A percentile compares a stretch with the other conserved stretches of the same genome.
phyloP scores from a whole-genome alignment of 2,329 filamentous ascomycete genomes.

The Epichloe gansuensis region DNA sequence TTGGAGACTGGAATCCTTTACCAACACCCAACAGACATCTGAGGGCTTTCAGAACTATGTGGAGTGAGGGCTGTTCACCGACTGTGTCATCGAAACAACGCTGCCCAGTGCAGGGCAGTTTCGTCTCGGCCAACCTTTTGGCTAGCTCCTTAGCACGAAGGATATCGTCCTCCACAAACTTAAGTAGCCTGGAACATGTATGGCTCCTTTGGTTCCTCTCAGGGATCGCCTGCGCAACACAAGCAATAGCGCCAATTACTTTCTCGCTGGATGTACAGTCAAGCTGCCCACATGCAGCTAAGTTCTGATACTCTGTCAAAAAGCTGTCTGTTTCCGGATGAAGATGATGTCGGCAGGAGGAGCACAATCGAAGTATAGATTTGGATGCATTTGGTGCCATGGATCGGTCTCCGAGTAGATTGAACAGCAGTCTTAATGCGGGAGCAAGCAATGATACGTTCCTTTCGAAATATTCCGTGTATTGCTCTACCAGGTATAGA shows the following conservation, averaged over 20 bases:
- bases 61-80: slow-evolving; percentile 32
- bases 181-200: slow-evolving; percentile 45
- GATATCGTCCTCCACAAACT: slow-evolving; percentile 49
- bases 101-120: slow-evolving; percentile 14
- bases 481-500: slow-evolving; percentile 57
- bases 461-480: slow-evolving; percentile 65
- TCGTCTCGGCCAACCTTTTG: slow-evolving; percentile 3
- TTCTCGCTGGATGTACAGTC: slow-evolving; percentile 62
- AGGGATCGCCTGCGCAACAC: slow-evolving; percentile 60
- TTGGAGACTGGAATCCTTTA: slow-evolving; percentile 56
- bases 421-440: slow-evolving; percentile 64
- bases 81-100: slow-evolving; percentile 17
- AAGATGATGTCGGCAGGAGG: slow-evolving; percentile 59
- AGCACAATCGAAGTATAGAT: slow-evolving; percentile 63
- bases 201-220: slow-evolving; percentile 41
- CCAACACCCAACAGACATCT: slow-evolving; percentile 59
- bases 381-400: slow-evolving; percentile 59
- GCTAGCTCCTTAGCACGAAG: slow-evolving; percentile 12
- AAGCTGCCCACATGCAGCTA: slow-evolving; percentile 40
- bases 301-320: slow-evolving; percentile 56
- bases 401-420: slow-evolving; percentile 48
- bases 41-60: slow-evolving; percentile 44
- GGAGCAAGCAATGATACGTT: slow-evolving; percentile 55
- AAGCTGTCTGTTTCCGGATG: slow-evolving; percentile 56
- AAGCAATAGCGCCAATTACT: slow-evolving; percentile 61